Percentiles rank a stretch among this genome's conserved stretches.
Evolutionary conservation across 2,329 filamentous ascomycete genomes (phyloP).

Genomic region (Botryosphaeria agaves): DNA sequence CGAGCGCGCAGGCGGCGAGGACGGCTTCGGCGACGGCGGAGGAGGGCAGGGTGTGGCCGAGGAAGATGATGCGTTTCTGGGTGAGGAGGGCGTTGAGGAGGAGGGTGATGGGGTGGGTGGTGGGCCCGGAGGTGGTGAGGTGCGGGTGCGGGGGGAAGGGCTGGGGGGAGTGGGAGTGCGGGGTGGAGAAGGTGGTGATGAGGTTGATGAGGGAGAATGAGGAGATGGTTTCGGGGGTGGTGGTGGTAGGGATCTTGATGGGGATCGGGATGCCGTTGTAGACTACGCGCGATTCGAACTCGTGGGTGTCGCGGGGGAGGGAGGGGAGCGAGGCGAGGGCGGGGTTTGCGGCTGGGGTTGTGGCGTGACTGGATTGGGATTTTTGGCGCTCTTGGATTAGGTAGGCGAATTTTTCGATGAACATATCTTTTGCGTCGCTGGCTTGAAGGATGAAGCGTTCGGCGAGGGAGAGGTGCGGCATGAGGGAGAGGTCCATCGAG

Average conservation of each 20-base stretch:
- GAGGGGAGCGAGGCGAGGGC: not conserved
- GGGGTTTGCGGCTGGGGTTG: slow-evolving; percentile 13
- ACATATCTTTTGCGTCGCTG: slow-evolving; percentile 88
- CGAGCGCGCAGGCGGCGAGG: slow-evolving; percentile 84
- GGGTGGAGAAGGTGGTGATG: slow-evolving; percentile 79
- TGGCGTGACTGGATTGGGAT: slow-evolving; percentile 34
- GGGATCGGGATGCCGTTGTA: slow-evolving; percentile 96
- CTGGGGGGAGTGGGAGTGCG: slow-evolving; percentile 67
- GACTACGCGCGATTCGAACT: slow-evolving; percentile 87
- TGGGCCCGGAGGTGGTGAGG: slow-evolving; percentile 76
- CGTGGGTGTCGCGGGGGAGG: slow-evolving; percentile 85
- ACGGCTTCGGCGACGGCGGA: slow-evolving; percentile 97
- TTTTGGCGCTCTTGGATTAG: slow-evolving; percentile 74
- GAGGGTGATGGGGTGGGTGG: slow-evolving; percentile 88
- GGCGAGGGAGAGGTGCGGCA: slow-evolving; percentile 69
- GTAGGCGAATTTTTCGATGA: slow-evolving; percentile 91
- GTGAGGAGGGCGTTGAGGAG: slow-evolving; percentile 88
- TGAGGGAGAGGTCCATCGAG: slow-evolving; percentile 85
- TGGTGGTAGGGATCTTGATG: slow-evolving; percentile 85
- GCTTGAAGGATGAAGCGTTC: slow-evolving; percentile 77
- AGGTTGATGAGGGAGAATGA: slow-evolving; percentile 97
- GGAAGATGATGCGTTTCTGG: slow-evolving; percentile 89
- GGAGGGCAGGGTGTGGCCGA: slow-evolving; percentile 88
- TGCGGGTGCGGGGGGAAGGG: slow-evolving; percentile 75
- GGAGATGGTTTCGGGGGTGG: slow-evolving; percentile 89